These are phyloP conservation scores for Talaromyces sp. DNA, from an alignment of 2,329 filamentous ascomycete species.

Conservation along the genomic window DNA sequence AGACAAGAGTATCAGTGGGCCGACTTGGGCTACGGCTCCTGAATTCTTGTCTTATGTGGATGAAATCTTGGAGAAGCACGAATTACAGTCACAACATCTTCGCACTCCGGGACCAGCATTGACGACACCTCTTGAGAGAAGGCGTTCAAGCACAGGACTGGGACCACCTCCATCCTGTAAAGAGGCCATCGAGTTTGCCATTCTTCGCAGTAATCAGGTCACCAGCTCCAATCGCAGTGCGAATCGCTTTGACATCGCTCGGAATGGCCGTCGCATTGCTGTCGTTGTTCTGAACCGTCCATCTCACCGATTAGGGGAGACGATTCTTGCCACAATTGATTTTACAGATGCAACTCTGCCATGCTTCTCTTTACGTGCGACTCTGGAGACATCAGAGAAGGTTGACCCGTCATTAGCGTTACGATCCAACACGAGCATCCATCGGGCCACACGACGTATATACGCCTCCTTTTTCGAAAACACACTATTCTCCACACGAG, in stretches of 20 bases:
- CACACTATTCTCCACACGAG: constrained; percentile 70
- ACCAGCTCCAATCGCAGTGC: constrained; percentile 67
- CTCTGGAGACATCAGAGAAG: constrained; percentile 80
- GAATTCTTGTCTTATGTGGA: constrained; percentile 75
- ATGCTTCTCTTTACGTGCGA: constrained; percentile 78
- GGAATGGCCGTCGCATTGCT: constrained; percentile 84
- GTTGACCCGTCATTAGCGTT: constrained; percentile 76
- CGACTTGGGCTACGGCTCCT: constrained; percentile 48
- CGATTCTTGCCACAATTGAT: constrained; percentile 76
- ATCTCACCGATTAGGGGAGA: constrained; percentile 83
- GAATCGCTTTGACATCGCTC: constrained; percentile 93
- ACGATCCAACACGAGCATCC: constrained; percentile 77
- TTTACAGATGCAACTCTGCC: constrained; percentile 72
- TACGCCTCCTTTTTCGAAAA: constrained; percentile 76
- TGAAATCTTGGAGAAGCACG: constrained; percentile 55
- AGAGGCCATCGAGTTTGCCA: constrained; percentile 85
- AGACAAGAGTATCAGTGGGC: constrained; percentile 33
- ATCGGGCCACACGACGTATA: constrained; percentile 77
- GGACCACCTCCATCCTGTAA: constrained; percentile 60
- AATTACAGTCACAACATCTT: constrained; percentile 45
- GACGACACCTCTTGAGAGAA: constrained; percentile 66
- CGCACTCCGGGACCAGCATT: constrained; percentile 55
- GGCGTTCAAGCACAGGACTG: constrained; percentile 45
- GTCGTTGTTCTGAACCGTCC: constrained; percentile 85
- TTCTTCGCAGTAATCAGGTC: constrained; percentile 71